Evolutionary conservation across 176 grass and related monocot species (phyloP).

Genomic region (Cenchrus americanus): DNA sequence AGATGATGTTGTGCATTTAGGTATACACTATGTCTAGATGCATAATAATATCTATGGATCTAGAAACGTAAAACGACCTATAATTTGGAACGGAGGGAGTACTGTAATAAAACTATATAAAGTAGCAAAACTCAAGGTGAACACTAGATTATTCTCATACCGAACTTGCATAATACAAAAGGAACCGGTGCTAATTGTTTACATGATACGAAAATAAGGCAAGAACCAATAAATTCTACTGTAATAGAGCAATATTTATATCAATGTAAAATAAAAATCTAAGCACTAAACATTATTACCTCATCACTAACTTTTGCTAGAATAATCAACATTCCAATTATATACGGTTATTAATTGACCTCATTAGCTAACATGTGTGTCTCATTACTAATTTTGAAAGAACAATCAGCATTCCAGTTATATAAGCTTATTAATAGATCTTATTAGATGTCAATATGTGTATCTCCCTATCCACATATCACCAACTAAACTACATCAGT

Average conservation of each 20-base stretch:
- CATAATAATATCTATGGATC: no score
- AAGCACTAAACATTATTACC: background rate
- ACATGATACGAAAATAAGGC: background rate
- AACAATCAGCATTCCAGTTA: no score
- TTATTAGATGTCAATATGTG: background rate
- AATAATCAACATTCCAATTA: background rate
- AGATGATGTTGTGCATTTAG: no score
- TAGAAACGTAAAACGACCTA: no score
- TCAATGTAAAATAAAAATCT: background rate
- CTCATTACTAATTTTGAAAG: no score
- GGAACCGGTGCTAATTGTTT: background rate
- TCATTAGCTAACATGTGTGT: no score
- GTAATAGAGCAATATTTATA: background rate
- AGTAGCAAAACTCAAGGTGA: background rate
- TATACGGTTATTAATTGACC: background rate
- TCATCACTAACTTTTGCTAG: conserved; percentile 3
- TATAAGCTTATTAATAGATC: no score
- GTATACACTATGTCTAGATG: no score
- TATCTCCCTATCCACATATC: background rate
- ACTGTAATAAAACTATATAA: background rate
- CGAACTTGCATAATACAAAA: background rate
- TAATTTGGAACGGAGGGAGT: no score
- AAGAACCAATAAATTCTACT: background rate
- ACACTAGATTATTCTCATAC: background rate
- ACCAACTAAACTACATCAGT: background rate